Evolutionary conservation across 345 rosid genomes (phyloP), one percentile per base, ranked within the genome.

Genomic region (Stellera chamaejasme): DNA sequence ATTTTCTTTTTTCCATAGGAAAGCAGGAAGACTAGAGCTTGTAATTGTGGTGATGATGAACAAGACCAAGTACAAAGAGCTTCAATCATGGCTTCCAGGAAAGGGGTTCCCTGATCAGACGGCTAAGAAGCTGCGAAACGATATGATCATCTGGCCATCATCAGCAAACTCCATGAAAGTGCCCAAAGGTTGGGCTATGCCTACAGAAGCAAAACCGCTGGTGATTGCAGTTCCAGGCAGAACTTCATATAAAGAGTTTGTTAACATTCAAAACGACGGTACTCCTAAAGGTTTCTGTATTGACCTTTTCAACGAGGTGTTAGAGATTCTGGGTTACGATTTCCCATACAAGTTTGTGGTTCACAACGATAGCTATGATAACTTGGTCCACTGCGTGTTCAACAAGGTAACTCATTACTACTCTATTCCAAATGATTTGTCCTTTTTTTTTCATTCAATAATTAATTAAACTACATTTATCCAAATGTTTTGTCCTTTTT

Each of bases 131-230:
- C 51, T 43, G 14, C 19, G 23, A 36, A 13, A 49, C 6, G 6
- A 70, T 66, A 53, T 64, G 5, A 32, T 73, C 76, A 78, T 78
- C 71, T 0, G 76, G 78, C 67, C 7, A 28, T 73, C 75, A 78
- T 78, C 73, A 0, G 76, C 76, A 27, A 51, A 61, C 48, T 45
- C 57, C 3, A 41, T 27, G 3, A 11, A 32, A 50, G 44, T 25
- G 11, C 76, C 76, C 1, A 67, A 65, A 68, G 77, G 81, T 0
- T 69, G 69, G 73, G 48, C 56, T 23, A 64, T 66, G 70, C 75
- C 73, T 26, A 44, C 62, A 0, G 3, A 36, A 8, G 32, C 44
- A 1, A 51, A 61, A 7, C 72, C 72, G 3, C 13, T 76, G 75
- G 50, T 7, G 23, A 74, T 80, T 11, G 71, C 75, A 13, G 77